A percentile compares a stretch with the other conserved stretches of the same genome.
Evolutionary conservation across 306 rosid species (phyloP).

Genomic region (Cicer yamashitae): DNA sequence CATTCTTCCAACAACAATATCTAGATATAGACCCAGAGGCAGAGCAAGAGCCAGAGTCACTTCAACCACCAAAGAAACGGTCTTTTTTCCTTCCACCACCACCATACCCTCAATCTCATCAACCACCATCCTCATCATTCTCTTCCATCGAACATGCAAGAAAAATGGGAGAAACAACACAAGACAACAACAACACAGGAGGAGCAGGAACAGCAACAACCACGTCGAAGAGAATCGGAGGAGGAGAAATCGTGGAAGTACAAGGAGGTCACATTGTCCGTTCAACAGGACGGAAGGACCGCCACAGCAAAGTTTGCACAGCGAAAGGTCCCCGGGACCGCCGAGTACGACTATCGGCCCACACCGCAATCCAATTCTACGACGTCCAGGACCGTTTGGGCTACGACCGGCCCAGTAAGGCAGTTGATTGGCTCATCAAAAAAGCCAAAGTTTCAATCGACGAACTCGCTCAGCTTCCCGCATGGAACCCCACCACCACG

Average conservation of each 20-base stretch:
- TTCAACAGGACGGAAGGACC: conserved; percentile 85
- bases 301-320: conserved; percentile 97
- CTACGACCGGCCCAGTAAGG: conserved; percentile 97
- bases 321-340: conserved; percentile 95
- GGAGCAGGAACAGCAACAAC: conserved; percentile 26
- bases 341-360: conserved; percentile 88
- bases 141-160: conserved; percentile 69
- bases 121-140: conserved; percentile 39
- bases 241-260: conserved; percentile 84
- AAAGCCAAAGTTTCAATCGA: conserved; percentile 89
- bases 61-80: conserved; percentile 46
- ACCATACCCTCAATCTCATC: conserved; percentile 31
- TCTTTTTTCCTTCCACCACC: conserved; percentile 37
- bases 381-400: conserved; percentile 97
- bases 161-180: conserved; percentile 63
- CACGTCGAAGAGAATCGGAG: conserved; percentile 46
- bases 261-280: conserved; percentile 94
- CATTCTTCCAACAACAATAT: conserved; percentile 39
- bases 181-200: background rate
- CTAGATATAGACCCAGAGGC: conserved; percentile 38
- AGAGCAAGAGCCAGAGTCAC: conserved; percentile 24
- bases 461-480: conserved; percentile 81
- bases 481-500: conserved; percentile 66
- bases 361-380: conserved; percentile 93
- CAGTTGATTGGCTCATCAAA: conserved; percentile 96